These are phyloP conservation scores for Ochromonas danica DNA, from an alignment of 108 stramenopile species.

Conservation along the genomic window DNA sequence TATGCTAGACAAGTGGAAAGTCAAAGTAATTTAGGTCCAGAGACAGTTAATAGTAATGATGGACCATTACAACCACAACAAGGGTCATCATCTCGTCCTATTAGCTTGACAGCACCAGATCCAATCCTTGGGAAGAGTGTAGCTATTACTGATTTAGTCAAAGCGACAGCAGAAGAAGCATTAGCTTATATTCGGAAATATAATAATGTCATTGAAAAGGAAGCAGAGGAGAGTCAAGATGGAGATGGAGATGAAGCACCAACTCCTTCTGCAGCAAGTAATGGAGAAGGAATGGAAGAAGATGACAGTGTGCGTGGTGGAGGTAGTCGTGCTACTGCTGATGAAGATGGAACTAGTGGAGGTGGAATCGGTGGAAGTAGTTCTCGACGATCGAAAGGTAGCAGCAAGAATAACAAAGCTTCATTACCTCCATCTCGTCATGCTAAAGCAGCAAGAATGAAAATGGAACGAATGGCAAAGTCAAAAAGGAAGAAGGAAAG, in stretches of 20 bases:
- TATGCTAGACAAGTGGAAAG: background rate
- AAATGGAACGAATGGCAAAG: no score
- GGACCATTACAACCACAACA: background rate
- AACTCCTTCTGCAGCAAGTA: no score
- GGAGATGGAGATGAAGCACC: background rate
- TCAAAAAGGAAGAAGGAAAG: no score
- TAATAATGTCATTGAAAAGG: slow-evolving; percentile 30
- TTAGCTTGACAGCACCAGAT: background rate
- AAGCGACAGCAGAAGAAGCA: slow-evolving; percentile 6
- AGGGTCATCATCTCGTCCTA: background rate
- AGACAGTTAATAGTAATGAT: background rate
- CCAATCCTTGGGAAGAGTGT: slow-evolving; percentile 20
- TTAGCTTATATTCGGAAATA: slow-evolving; percentile 8
- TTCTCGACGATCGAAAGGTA: no score
- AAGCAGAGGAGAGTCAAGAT: background rate
- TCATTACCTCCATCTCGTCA: no score
- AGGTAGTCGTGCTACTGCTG: no score
- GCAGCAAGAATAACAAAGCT: no score
- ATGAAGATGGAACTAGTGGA: no score
- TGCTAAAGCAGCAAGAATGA: no score
- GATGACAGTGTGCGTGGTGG: no score
- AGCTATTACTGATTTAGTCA: background rate
- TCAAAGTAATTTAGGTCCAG: background rate
- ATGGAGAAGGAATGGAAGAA: no score
- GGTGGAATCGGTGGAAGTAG: no score